Evolutionary conservation across 352 stramenopile species (phyloP).

Genomic region (Chrysophaeum taylorii): DNA sequence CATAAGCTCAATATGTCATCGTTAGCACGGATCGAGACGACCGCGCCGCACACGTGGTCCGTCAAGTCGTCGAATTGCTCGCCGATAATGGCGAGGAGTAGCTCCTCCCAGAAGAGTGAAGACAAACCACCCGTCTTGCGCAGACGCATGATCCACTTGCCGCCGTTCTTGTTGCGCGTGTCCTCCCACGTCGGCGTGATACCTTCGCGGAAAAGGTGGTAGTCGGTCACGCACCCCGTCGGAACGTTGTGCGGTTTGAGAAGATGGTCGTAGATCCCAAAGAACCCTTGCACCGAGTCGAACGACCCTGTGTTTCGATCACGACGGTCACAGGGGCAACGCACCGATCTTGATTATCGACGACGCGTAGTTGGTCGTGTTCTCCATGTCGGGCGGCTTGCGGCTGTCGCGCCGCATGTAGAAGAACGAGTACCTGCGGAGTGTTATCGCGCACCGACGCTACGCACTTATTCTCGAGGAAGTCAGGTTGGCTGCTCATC

Average conservation of each 20-base stretch:
- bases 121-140: conserved; percentile 85
- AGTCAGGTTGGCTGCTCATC: too few relatives aligned
- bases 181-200: conserved; percentile 95
- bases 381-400: too few relatives aligned
- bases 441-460: too few relatives aligned
- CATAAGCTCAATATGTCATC: conserved; percentile 91
- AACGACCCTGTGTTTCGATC: too few relatives aligned
- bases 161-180: conserved; percentile 77
- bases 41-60: conserved; percentile 82
- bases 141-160: conserved; percentile 93
- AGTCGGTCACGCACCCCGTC: conserved; percentile 79
- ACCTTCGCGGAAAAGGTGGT: conserved; percentile 92
- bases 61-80: conserved; percentile 83
- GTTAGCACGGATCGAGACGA: conserved; percentile 83
- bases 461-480: too few relatives aligned
- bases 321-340: conserved; percentile 18
- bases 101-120: conserved; percentile 49
- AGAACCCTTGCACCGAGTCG: not conserved
- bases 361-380: not conserved
- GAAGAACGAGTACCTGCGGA: too few relatives aligned
- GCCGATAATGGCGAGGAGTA: conserved; percentile 81
- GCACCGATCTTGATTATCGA: conserved; percentile 68
- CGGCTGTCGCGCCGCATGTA: not conserved
- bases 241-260: conserved; percentile 79
- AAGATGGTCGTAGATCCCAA: conserved; percentile 22